phyloP scores from a whole-genome alignment of 257 asterid genomes.

The Petrea volubilis region DNA sequence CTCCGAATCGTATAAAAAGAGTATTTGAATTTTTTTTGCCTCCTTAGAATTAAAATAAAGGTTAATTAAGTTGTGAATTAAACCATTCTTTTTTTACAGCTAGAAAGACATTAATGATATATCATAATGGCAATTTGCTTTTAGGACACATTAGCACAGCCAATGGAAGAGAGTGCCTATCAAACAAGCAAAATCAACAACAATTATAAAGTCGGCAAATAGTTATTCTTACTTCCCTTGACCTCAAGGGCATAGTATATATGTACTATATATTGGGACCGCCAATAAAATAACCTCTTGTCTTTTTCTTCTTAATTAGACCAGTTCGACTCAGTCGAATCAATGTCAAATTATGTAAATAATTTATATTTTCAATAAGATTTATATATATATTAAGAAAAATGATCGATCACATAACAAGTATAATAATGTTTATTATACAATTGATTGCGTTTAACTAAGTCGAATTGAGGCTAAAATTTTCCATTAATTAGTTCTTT shows the following conservation, averaged over 20 bases:
- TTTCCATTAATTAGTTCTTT: neutral
- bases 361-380: too few species aligned
- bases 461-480: too few species aligned
- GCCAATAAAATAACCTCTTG: neutral
- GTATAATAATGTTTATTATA: too few species aligned
- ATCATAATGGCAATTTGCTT: neutral
- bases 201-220: constrained; percentile 1
- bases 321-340: too few species aligned
- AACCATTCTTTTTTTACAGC: neutral
- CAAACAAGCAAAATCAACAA: neutral
- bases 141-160: neutral
- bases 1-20: too few species aligned
- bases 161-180: neutral
- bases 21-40: too few species aligned
- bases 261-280: neutral
- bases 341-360: too few species aligned
- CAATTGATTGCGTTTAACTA: too few species aligned
- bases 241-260: constrained; percentile 15
- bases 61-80: too few species aligned
- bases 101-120: neutral
- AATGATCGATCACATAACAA: too few species aligned
- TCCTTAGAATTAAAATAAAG: too few species aligned
- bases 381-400: too few species aligned
- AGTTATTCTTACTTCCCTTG: constrained; percentile 2
- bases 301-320: neutral